These are phyloP conservation scores for Butyriboletus loyo DNA, from an alignment of 768 basidiomycete genomes.

Conservation along the genomic window DNA sequence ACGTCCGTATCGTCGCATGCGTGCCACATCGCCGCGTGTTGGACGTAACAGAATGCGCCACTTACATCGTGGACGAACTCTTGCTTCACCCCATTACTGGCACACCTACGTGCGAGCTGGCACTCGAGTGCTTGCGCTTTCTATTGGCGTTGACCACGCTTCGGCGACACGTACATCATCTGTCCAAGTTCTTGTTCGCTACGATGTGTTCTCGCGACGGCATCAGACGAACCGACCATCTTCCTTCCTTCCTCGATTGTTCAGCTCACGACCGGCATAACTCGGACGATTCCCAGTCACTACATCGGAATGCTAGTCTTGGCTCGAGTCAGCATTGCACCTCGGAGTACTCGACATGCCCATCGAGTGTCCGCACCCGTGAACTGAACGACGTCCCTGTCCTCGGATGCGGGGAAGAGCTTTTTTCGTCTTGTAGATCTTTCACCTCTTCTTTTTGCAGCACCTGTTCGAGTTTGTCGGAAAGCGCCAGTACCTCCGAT, in stretches of 20 bases:
- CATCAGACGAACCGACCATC: neutral
- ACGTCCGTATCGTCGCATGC: conserved; percentile 19
- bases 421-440: conserved; percentile 7
- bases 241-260: neutral
- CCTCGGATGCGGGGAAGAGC: neutral
- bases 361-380: conserved; percentile 5
- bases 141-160: conserved; percentile 16
- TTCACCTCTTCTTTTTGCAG: conserved; percentile 20
- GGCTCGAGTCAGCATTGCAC: conserved; percentile 7
- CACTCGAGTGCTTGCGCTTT: conserved; percentile 19
- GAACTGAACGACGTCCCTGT: neutral
- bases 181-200: conserved; percentile 16
- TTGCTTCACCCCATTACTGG: conserved; percentile 1
- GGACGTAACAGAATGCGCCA: conserved; percentile 7
- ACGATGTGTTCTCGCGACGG: neutral
- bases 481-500: conserved; percentile 2
- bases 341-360: conserved; percentile 27
- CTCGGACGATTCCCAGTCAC: neutral
- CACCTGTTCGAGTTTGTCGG: conserved; percentile 16
- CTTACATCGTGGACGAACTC: conserved; percentile 24
- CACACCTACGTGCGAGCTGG: conserved; percentile 5
- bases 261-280: neutral
- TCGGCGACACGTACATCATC: conserved; percentile 16
- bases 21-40: conserved; percentile 12
- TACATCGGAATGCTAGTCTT: neutral